Evolutionary conservation across 2,329 filamentous ascomycete species (phyloP), one percentile per base, ranked within the genome.

Genomic region (Onygenales sp.): DNA sequence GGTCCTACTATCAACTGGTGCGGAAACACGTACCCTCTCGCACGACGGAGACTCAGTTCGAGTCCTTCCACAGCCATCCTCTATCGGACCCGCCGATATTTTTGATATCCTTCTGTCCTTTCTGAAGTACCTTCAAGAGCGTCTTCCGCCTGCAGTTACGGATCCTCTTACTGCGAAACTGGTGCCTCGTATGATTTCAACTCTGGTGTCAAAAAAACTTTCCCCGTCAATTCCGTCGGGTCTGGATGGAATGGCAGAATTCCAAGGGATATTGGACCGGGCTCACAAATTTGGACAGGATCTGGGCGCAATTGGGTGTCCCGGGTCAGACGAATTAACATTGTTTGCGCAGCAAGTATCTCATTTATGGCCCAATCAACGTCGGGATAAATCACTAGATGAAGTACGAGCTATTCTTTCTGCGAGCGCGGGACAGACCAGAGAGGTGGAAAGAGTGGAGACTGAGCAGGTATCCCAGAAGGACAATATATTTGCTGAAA

Each of bases 301-400:
- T 1, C 70, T 97, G 7, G 76, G 82, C 38, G 69, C 73, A 7
- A 73, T 84, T 14, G 78, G 80, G 0, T 92, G 88, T 78, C 75
- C 78, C 13, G 79, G 78, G 3, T 73, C 78, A 46, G 71, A 73
- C 52, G 80, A 85, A 35, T 72, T 98, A 39, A 77, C 81, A 44
- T 82, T 88, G 27, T 98, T 93, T 92, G 84, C 89, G 0, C 81
- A 84, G 42, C 84, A 85, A 57, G 86, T 89, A 1, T 87, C 90
- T 0, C 82, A 83, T 54, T 84, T 89, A 31, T 98, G 93, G 93
- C 78, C 97, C 11, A 81, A 81, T 2, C 92, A 89, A 66, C 86
- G 90, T 59, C 83, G 87, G 62, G 90, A 95, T 63, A 83, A 79
- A 36, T 84, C 89, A 0, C 77, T 98, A 27, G 85, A 91, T 57